phyloP scores from a whole-genome alignment of 2,329 filamentous ascomycete genomes.

The Pseudopithomyces maydicus region DNA sequence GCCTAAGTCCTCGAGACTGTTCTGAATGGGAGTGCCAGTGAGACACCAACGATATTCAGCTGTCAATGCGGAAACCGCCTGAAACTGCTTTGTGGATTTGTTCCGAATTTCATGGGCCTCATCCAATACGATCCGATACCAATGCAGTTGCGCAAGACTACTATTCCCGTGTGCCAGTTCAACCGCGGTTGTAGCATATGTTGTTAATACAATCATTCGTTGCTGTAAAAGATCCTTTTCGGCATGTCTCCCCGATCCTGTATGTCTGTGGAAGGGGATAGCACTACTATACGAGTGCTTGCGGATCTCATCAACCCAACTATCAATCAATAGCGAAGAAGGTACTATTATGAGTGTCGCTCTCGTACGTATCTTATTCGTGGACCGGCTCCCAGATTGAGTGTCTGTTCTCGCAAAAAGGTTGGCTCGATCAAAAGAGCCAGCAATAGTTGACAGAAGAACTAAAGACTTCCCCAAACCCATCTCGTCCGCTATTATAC shows the following conservation, averaged over 20 bases:
- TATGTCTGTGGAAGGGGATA: slow-evolving; percentile 12
- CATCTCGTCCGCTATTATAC: slow-evolving; percentile 33
- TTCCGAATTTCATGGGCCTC: slow-evolving; percentile 16
- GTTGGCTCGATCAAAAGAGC: slow-evolving; percentile 12
- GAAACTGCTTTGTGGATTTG: not conserved
- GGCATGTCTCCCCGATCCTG: slow-evolving; percentile 3
- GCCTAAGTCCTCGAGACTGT: slow-evolving; percentile 57
- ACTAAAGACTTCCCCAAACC: slow-evolving; percentile 25
- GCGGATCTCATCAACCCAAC: slow-evolving; percentile 22
- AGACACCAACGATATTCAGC: slow-evolving; percentile 53
- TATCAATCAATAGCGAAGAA: slow-evolving; percentile 20
- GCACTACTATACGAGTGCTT: slow-evolving; percentile 5
- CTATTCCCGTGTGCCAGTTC: slow-evolving; percentile 6
- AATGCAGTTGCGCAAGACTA: slow-evolving; percentile 11
- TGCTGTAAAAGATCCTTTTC: slow-evolving; percentile 9
- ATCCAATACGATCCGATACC: slow-evolving; percentile 28
- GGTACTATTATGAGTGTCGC: slow-evolving; percentile 11
- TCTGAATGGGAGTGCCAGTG: slow-evolving; percentile 55
- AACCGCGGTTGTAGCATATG: not conserved
- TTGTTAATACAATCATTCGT: slow-evolving; percentile 14
- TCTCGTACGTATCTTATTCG: too few species aligned
- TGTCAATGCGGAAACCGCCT: slow-evolving; percentile 45
- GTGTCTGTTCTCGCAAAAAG: not conserved
- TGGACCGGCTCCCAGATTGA: not conserved
- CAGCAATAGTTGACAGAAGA: slow-evolving; percentile 19